Evolutionary conservation across 2,329 filamentous ascomycete genomes (phyloP).

Genomic region (Penicillium sp.): DNA sequence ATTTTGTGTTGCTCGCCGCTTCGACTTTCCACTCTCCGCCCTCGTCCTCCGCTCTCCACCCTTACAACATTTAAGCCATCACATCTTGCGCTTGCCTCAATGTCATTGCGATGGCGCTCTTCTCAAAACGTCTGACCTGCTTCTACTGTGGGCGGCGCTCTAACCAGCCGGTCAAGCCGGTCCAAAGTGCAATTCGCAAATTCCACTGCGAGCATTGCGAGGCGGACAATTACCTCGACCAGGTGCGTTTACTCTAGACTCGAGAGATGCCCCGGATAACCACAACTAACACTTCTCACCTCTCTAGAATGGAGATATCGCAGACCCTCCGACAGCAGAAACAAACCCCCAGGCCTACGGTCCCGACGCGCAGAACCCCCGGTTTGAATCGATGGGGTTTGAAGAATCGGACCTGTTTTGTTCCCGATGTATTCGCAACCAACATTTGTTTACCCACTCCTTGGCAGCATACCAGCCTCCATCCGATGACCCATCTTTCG

Average conservation of each 20-base stretch:
- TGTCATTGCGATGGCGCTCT: constrained; percentile 45
- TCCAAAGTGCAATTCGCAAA: constrained; percentile 62
- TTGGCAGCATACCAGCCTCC: constrained; percentile 79
- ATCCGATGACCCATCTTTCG: constrained; percentile 64
- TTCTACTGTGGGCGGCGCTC: constrained; percentile 82
- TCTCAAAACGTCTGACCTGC: constrained; percentile 63
- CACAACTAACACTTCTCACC: neutral
- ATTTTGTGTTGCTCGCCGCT: neutral
- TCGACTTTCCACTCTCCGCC: constrained; percentile 8
- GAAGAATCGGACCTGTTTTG: constrained; percentile 63
- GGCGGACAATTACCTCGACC: constrained; percentile 85
- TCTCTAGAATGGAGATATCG: constrained; percentile 78
- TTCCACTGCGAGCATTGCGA: constrained; percentile 81
- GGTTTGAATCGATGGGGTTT: constrained; percentile 35
- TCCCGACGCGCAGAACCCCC: constrained; percentile 53
- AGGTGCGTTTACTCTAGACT: constrained; percentile 60
- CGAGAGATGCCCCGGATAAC: neutral
- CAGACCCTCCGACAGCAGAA: constrained; percentile 75
- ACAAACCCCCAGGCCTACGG: constrained; percentile 47
- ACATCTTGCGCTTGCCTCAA: constrained; percentile 2
- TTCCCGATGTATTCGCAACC: constrained; percentile 82
- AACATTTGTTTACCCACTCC: constrained; percentile 75
- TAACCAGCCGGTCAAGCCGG: constrained; percentile 60
- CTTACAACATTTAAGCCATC: constrained; percentile 14
- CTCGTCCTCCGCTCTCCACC: constrained; percentile 9